Evolutionary conservation across 768 basidiomycete species (phyloP), one percentile per base, ranked within the genome.

Genomic region (Agaricus subrufescens): DNA sequence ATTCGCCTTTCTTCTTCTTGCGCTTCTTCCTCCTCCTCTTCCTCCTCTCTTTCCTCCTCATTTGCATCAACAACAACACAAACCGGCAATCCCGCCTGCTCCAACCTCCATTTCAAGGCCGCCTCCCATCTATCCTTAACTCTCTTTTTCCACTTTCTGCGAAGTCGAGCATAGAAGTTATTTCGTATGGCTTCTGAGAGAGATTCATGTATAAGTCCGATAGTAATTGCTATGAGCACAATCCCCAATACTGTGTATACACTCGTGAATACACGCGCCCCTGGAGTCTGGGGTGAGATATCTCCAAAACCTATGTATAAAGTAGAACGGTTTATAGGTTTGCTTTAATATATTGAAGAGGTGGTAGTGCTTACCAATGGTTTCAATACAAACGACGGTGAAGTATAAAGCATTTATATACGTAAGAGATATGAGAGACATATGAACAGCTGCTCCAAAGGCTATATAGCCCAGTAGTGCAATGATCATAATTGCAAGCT

Each of bases 331-430:
- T 19, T 19, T 19, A 19, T 19, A 19, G 19, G 19, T 19, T 19
- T 19, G 19, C 19, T 19, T 19, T 19, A 19, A 19, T 19, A 19
- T 19, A 1, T 19, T 19, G 19, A 19, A 19, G 19, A 19, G 19
- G 19, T 19, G 19, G 12, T 25, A 34, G 26, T 23, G 15, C 72
- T 58, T 60, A 68, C 80, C 82, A 12, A 85, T 76, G 6, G 83
- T 87, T 66, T 91, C 87, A 57, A 92, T 86, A 3, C 87, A 79
- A 15, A 83, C 82, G 39, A 89, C 76, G 7, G 85, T 82, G 63
- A 91, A 91, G 65, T 91, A 92, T n/a, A 93, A 73, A 0, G 83
- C 85, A 64, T 90, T 74, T 61, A 91, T 77, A 66, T 89, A 94
- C 19, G 74, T 67, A 31, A 89, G 75, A 3, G 76, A 52, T 44